A percentile compares a stretch with the other conserved stretches of the same genome.
phyloP scores from a whole-genome alignment of 2,329 filamentous ascomycete genomes.

The Fusarium bulbicola region DNA sequence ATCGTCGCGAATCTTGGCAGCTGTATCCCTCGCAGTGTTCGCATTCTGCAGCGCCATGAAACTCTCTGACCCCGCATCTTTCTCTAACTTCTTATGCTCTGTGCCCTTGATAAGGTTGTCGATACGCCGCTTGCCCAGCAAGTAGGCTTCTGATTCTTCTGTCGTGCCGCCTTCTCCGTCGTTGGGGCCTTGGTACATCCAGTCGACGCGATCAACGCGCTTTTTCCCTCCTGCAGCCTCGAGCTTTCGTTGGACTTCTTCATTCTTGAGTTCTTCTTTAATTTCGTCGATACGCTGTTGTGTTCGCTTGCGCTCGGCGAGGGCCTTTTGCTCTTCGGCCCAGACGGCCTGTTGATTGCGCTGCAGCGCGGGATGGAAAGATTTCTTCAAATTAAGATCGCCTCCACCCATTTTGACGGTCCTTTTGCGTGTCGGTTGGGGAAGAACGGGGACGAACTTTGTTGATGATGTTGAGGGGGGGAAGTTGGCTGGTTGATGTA shows the following conservation, averaged over 20 bases:
- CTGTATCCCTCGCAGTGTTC: conserved; percentile 80
- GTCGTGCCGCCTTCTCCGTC: conserved; percentile 77
- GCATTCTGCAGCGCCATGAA: conserved; percentile 72
- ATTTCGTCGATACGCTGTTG: conserved; percentile 92
- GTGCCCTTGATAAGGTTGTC: conserved; percentile 83
- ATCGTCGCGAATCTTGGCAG: conserved; percentile 88
- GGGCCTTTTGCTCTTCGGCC: conserved; percentile 89
- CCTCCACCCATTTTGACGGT: conserved; percentile 81
- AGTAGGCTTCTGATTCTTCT: conserved; percentile 93
- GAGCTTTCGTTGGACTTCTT: conserved; percentile 89
- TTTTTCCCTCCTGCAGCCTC: conserved; percentile 88
- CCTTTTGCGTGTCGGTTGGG: conserved; percentile 2
- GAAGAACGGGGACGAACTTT: not conserved
- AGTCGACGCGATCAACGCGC: conserved; percentile 85
- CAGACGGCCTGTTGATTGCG: conserved; percentile 92
- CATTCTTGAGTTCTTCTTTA: conserved; percentile 90
- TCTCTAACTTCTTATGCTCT: conserved; percentile 83
- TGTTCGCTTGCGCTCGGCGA: conserved; percentile 94
- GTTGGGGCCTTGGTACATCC: conserved; percentile 95
- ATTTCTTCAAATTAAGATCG: conserved; percentile 94
- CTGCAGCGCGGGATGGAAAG: conserved; percentile 91
- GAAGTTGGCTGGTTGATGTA: not conserved
- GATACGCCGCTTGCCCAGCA: conserved; percentile 91
- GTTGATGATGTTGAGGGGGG: not conserved
- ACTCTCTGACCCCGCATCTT: conserved; percentile 70